These are phyloP conservation scores for Tetrapisispora pingtungensis DNA, from an alignment of 805 yeast genomes.

Conservation along the genomic window DNA sequence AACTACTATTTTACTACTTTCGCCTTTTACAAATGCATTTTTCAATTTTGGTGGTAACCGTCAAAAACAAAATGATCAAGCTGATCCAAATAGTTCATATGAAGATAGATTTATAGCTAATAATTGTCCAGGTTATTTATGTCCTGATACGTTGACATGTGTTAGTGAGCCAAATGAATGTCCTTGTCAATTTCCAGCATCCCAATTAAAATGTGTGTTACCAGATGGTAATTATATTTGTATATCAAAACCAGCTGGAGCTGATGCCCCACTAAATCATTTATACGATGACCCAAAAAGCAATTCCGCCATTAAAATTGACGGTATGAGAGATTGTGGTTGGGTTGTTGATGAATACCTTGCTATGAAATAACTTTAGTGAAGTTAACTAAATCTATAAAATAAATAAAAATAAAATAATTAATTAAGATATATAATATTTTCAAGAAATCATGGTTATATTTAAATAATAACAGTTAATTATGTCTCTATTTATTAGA, in stretches of 20 bases:
- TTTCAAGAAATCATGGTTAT: no score
- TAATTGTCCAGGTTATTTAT: conserved; percentile 57
- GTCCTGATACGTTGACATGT: conserved; percentile 77
- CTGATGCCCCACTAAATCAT: conserved; percentile 28
- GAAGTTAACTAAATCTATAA: no score
- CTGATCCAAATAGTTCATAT: conserved; percentile 9
- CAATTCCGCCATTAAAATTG: conserved; percentile 37
- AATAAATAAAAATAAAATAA: background rate
- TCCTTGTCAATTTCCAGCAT: conserved; percentile 83
- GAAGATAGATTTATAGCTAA: conserved; percentile 31
- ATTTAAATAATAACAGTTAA: no score
- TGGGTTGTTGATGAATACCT: conserved; percentile 49
- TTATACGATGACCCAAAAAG: conserved; percentile 37
- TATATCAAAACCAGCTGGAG: conserved; percentile 66
- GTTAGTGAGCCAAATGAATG: conserved; percentile 62
- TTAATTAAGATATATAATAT: no score
- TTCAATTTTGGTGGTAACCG: conserved; percentile 36
- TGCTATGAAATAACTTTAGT: conserved; percentile 22
- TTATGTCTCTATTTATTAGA: no score
- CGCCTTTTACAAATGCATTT: conserved; percentile 16
- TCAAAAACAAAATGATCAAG: conserved; percentile 33
- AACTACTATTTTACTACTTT: background rate
- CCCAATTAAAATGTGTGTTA: conserved; percentile 70
- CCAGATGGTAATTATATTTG: conserved; percentile 66
- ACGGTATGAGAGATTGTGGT: conserved; percentile 67